Conservation (phyloP, 306 rosid genomes). For the Medicago arabica region DNA sequence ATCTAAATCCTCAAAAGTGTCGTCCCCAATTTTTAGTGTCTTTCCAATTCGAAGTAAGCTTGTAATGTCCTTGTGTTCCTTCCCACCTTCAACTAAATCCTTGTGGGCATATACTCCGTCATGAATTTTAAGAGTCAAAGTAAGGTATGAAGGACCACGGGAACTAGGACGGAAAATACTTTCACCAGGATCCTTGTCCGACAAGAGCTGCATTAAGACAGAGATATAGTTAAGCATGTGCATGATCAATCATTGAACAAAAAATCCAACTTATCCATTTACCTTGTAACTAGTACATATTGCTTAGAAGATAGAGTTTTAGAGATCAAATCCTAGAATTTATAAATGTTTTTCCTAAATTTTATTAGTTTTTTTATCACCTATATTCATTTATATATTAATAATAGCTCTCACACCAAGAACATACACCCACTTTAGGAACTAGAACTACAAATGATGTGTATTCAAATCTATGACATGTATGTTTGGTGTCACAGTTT, state of each 20-base stretch:
- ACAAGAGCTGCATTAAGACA: constrained; percentile 68
- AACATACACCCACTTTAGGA: constrained; percentile 20
- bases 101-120: constrained; percentile 99
- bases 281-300: constrained; percentile 14
- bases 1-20: constrained; percentile 96
- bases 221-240: constrained; percentile 24
- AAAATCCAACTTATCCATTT: background rate
- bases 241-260: constrained; percentile 1
- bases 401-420: constrained; percentile 14
- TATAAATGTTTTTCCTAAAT: background rate
- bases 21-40: constrained; percentile 97
- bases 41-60: constrained; percentile 95
- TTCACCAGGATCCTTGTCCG: constrained; percentile 97
- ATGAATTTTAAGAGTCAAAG: constrained; percentile 88
- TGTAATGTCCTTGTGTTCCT: constrained; percentile 94
- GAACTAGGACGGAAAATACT: constrained; percentile 95
- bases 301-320: constrained; percentile 22
- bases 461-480: constrained; percentile 3
- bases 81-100: constrained; percentile 96
- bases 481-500: no score
- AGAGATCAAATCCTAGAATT: background rate
- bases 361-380: background rate
- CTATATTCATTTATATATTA: background rate
- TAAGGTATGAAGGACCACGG: constrained; percentile 89
- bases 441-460: constrained; percentile 24